Evolutionary conservation across 106 monocot genomes (phyloP), one percentile per base, ranked within the genome.

Genomic region (Triglochin maritima): DNA sequence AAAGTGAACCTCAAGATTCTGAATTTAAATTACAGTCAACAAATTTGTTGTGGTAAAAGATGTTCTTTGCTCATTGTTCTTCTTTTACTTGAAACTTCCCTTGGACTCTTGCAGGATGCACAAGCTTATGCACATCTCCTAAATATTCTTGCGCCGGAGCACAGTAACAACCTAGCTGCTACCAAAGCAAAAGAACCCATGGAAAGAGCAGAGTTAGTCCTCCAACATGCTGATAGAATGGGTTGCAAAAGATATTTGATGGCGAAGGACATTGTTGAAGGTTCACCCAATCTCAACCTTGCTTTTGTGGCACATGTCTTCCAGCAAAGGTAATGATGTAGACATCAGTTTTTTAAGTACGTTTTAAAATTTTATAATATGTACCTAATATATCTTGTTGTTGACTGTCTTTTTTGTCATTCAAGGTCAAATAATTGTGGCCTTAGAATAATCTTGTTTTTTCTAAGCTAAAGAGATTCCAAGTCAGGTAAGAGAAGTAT

Each of bases 281-380:
- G 93, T 13, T 86, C 71, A 54, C 83, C 83, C 53, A 93, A 93
- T 76, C 76, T 93, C 13, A 93, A 93, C 63, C 93, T 93, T 74
- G 93, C 93, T 9, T 93, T 93, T 78, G 83, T 93, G 60, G 93
- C 93, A 44, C 93, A 93, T 68, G 84, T 93, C 56, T 93, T 93
- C 65, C 88, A 88, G 71, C 85, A 86, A 82, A 83, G 93, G 93
- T 93, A 62, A 55, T 49, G 6, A 50, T 55, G 6, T 12, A 55
- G 5, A 55, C 11, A 55, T 3, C 47, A 3, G 54, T 16, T 53
- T 72, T 29, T 29, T 29, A 29, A 29, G 29, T 29, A 29, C 29
- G 29, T 29, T 29, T 29, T 29, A 29, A 29, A 29, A 29, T 29
- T 29, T 29, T 29, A 29, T 0, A 29, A 0, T 29, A 0, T 29